These are phyloP conservation scores for Angophora floribunda DNA, from an alignment of 345 rosid genomes.

Conservation along the genomic window DNA sequence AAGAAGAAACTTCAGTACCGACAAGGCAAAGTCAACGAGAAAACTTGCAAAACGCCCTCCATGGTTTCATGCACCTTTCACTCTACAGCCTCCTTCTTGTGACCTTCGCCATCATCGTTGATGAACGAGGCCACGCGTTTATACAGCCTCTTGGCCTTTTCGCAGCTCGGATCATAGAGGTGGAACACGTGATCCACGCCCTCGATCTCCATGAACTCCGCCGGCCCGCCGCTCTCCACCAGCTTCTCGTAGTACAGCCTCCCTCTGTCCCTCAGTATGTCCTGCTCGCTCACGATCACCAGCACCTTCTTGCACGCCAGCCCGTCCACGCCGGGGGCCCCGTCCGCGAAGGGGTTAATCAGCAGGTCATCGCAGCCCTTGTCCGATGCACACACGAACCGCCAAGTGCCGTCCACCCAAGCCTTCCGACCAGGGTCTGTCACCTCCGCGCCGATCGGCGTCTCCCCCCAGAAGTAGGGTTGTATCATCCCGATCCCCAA, in stretches of 20 bases:
- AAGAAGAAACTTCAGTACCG: neutral
- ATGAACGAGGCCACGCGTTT: constrained; percentile 36
- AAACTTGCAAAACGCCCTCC: neutral
- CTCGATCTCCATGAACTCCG: constrained; percentile 39
- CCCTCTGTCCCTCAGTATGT: constrained; percentile 55
- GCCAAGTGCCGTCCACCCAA: constrained; percentile 70
- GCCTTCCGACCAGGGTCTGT: constrained; percentile 25
- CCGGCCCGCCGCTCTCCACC: constrained; percentile 36
- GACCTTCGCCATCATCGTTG: neutral
- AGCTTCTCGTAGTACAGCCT: constrained; percentile 36
- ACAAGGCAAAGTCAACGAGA: neutral
- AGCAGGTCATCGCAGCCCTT: constrained; percentile 64
- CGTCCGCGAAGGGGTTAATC: constrained; percentile 58
- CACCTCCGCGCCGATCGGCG: constrained; percentile 46
- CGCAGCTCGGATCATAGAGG: constrained; percentile 30
- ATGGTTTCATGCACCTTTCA: neutral
- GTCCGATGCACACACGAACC: constrained; percentile 44
- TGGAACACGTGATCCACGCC: constrained; percentile 70
- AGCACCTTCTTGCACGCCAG: constrained; percentile 45
- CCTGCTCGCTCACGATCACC: constrained; percentile 52
- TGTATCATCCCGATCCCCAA: constrained; percentile 53
- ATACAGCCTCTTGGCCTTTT: constrained; percentile 33
- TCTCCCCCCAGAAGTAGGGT: constrained; percentile 62
- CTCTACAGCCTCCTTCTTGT: neutral
- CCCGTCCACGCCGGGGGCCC: constrained; percentile 24